Conservation (phyloP, 2,329 filamentous ascomycete genomes). For the Grosmannia huntii region DNA sequence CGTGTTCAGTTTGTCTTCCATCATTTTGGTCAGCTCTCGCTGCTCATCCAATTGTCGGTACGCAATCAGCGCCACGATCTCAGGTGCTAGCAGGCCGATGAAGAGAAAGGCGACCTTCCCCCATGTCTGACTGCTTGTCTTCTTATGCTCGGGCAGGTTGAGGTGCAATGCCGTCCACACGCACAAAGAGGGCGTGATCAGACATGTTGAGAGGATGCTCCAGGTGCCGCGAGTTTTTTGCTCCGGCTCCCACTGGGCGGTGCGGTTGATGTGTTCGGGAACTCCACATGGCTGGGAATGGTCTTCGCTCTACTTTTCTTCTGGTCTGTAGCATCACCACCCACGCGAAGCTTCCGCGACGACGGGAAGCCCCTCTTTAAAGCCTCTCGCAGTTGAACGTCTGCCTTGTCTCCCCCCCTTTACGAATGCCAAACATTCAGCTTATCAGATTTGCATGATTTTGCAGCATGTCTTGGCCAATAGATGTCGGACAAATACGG, state of each 20-base stretch:
- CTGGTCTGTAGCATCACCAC: too few species aligned
- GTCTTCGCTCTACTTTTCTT: too few species aligned
- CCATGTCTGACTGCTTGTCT: neutral
- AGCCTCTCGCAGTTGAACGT: too few species aligned
- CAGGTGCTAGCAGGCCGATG: neutral
- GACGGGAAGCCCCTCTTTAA: too few species aligned
- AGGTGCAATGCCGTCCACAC: neutral
- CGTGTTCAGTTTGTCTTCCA: neutral
- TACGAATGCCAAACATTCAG: too few species aligned
- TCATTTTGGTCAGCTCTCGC: neutral
- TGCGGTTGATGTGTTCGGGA: neutral
- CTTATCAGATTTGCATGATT: too few species aligned
- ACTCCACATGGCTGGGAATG: neutral
- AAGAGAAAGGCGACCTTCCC: neutral
- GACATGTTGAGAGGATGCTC: neutral
- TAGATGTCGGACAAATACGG: too few species aligned
- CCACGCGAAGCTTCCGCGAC: too few species aligned
- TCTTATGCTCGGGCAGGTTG: neutral
- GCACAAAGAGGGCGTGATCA: neutral
- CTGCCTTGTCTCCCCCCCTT: too few species aligned
- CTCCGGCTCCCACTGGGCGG: neutral
- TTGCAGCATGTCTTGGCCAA: too few species aligned
- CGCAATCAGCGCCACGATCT: neutral
- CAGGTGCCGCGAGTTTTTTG: neutral
- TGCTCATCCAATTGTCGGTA: neutral